Base-by-base conservation (phyloP, 176 grass and related monocot genomes). In the Paspalum notatum region DNA sequence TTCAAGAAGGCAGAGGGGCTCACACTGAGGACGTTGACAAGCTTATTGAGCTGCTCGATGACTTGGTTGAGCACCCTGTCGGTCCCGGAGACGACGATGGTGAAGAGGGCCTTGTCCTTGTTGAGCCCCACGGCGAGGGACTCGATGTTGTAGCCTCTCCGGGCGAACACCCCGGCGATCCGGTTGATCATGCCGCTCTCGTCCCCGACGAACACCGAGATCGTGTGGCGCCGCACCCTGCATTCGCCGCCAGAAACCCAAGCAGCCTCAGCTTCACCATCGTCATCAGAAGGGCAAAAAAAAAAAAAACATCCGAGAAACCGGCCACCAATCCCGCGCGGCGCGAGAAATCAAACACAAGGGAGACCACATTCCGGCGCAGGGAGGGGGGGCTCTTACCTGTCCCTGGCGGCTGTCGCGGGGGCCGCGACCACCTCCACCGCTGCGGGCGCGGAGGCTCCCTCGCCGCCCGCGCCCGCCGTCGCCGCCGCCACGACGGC, bases 181-280 rank as follows among this genome's bases (percentile, higher is more conserved):
- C 96, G 85, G 82, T 98, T 98, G 25, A 98, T 98, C 88, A 98
- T 98, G 16, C 96, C 96, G 75, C 92, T 98, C 71, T 98, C 96
- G 75, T 98, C 96, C 45, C 96, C 96, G 46, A 98, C 96, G 75
- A 98, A 98, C 5, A 95, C 96, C 32, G 96, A 98, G 3, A 98
- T 88, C 58, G 90, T 95, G 89, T 98, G 92, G 53, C 92, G 92
- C 84, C 83, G 91, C 78, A 91, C 72, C 81, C 92, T 95, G 80
- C 72, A 92, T 54, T 76, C 37, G 68, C 51, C 62, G 32, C 37
- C 26, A 78, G 49, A 11, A 67, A 21, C 16, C 68, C 15, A n/a
- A 70, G 16, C 27, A 38, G 20, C 12, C 44, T 55, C 61, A 39
- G 44, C 13, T 41, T 43, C 42, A 43, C 4, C 42, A 39, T 45